Base-by-base conservation (phyloP, 768 basidiomycete genomes). In the Boletus reticuloceps region DNA sequence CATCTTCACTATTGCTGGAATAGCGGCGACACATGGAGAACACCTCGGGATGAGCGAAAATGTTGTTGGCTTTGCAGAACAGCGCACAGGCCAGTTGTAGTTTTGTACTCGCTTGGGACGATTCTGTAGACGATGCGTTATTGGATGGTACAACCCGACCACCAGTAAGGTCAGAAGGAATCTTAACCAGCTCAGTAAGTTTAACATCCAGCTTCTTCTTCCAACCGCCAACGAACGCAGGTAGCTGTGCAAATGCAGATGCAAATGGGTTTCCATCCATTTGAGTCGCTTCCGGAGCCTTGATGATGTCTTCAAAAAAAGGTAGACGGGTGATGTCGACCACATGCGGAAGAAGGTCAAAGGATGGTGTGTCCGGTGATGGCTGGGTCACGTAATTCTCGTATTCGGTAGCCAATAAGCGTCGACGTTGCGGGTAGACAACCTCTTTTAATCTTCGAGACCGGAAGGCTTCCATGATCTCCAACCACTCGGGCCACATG, bases 331-430 rank as follows among this genome's bases (percentile, higher is more conserved):
- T 10, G 37, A 63, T 19, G 34, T 65, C 58, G 11, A 20, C 53
- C 16, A 54, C 51, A 25, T 63, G 61, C 11, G 64, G 64, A 8
- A 64, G 54, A 12, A 63, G 38, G 20, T 49, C 51, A 17, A 49
- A 34, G 8, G 22, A 27, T 16, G 40, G 57, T 10, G 50, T 20
- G 40, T 53, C 50, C 5, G 41, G 46, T 19, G 51, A 44, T 19
- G 58, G 46, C 14, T 19, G 12, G 13, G 29, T 56, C 38, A 60
- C 43, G 13, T 57, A 65, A 42, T n/a, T 47, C 29, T n/a, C 13
- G 36, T 66, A 66, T 47, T 51, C 52, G 2, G 6, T 12, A 8
- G 40, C 22, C 11, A 65, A 37, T 5, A 5, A 47, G 19, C 22
- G 20, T 42, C 58, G 55, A 41, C 61, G 64, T 1, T 51, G 51